These are phyloP conservation scores for Phialophora tarda DNA, from an alignment of 2,329 filamentous ascomycete genomes.

Conservation along the genomic window DNA sequence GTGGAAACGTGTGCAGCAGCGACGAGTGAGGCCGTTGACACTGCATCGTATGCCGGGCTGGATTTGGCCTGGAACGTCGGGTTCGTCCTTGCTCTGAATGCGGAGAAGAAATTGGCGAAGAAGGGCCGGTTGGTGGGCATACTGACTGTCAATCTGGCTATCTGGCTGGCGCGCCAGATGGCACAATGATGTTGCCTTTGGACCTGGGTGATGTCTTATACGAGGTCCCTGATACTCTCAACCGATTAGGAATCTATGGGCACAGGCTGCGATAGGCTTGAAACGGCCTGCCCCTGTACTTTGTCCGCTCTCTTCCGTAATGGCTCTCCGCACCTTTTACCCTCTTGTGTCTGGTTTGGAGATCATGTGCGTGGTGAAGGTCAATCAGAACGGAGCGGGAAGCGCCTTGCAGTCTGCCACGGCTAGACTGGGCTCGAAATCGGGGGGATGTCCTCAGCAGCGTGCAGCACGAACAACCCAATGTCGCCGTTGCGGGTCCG, in stretches of 20 bases:
- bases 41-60: slow-evolving; percentile 46
- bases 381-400: neutral
- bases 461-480: slow-evolving; percentile 9
- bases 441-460: slow-evolving; percentile 18
- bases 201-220: slow-evolving; percentile 7
- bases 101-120: slow-evolving; percentile 70
- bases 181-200: neutral
- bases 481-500: neutral
- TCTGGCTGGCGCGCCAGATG: slow-evolving; percentile 12
- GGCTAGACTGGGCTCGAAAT: slow-evolving; percentile 3
- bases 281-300: neutral
- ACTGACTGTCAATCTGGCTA: slow-evolving; percentile 34
- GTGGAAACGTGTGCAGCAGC: slow-evolving; percentile 47
- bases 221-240: slow-evolving; percentile 11
- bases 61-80: slow-evolving; percentile 61
- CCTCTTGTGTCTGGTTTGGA: slow-evolving; percentile 16
- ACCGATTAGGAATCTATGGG: slow-evolving; percentile 22
- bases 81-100: slow-evolving; percentile 67
- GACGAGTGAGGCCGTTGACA: slow-evolving; percentile 43
- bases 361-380: slow-evolving; percentile 11
- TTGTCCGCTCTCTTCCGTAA: slow-evolving; percentile 28
- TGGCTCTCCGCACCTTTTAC: slow-evolving; percentile 14
- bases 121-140: slow-evolving; percentile 72
- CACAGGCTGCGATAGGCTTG: slow-evolving; percentile 20
- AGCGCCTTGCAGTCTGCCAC: neutral